phyloP scores from a whole-genome alignment of 768 basidiomycete species.

The Myochromella boudieri region DNA sequence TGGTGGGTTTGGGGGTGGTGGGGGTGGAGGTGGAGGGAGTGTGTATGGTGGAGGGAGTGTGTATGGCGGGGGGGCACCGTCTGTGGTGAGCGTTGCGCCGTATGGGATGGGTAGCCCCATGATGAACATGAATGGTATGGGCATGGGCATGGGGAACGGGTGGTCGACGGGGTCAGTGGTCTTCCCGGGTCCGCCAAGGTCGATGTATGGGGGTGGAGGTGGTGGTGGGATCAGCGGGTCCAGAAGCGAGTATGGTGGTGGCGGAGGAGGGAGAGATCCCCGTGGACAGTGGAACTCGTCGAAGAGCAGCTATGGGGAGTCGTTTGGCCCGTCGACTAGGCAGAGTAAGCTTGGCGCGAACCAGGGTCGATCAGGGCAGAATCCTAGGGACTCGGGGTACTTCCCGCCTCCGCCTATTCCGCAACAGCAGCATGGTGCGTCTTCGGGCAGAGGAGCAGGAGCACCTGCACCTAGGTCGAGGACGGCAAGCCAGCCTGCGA shows the following conservation, averaged over 20 bases:
- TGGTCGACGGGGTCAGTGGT: slow-evolving; percentile 43
- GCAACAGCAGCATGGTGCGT: slow-evolving; percentile 24
- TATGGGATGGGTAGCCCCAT: slow-evolving; percentile 34
- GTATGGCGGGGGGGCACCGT: slow-evolving; percentile 38
- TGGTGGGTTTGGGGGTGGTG: slow-evolving; percentile 41
- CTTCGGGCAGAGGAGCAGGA: slow-evolving; percentile 14
- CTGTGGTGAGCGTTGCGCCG: slow-evolving; percentile 31
- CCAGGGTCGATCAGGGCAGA: slow-evolving; percentile 16
- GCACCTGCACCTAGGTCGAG: slow-evolving; percentile 29
- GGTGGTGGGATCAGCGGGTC: slow-evolving; percentile 50
- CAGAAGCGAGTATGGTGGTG: slow-evolving; percentile 68
- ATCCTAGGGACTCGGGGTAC: slow-evolving; percentile 42
- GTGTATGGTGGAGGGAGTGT: no score
- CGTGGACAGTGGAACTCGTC: slow-evolving; percentile 53
- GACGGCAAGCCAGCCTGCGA: slow-evolving; percentile 48
- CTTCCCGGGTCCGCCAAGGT: slow-evolving; percentile 48
- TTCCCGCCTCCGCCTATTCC: slow-evolving; percentile 42
- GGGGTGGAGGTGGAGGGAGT: slow-evolving; percentile 14
- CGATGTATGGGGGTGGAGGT: no score
- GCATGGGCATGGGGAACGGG: slow-evolving; percentile 33
- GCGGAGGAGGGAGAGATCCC: slow-evolving; percentile 36
- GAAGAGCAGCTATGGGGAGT: slow-evolving; percentile 71
- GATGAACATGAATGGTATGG: slow-evolving; percentile 38
- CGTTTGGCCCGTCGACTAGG: slow-evolving; percentile 44
- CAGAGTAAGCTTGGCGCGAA: slow-evolving; percentile 19